These are phyloP conservation scores for Paulownia fortunei DNA, from an alignment of 257 asterid genomes.

Conservation along the genomic window DNA sequence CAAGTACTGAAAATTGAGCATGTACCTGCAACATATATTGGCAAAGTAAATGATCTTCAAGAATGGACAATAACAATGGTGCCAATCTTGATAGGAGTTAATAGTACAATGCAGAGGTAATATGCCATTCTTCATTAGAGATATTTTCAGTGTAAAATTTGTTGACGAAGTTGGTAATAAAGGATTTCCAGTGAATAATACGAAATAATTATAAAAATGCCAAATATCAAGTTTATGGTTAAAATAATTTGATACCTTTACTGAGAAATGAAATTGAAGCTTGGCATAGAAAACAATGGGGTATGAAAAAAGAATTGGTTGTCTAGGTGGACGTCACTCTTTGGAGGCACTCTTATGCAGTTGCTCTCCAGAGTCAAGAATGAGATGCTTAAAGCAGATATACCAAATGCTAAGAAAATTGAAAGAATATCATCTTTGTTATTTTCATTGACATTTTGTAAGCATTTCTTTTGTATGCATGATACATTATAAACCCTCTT, in stretches of 20 bases:
- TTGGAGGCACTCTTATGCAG: neutral
- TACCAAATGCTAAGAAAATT: neutral
- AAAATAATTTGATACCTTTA: neutral
- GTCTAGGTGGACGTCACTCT: neutral
- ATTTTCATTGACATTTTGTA: neutral
- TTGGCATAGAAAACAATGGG: neutral
- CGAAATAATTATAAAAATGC: neutral
- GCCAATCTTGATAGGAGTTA: neutral
- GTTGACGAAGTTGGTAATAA: neutral
- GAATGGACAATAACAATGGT: neutral
- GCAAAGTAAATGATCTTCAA: neutral
- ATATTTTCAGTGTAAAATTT: neutral
- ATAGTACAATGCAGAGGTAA: neutral
- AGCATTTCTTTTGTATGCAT: neutral
- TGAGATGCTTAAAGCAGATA: neutral
- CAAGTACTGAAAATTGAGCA: constrained; percentile 4
- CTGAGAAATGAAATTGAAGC: neutral
- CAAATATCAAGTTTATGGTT: neutral
- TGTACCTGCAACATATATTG: neutral
- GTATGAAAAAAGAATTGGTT: neutral
- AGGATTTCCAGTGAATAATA: neutral
- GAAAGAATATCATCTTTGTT: neutral
- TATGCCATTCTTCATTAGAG: neutral
- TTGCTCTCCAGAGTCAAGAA: neutral
- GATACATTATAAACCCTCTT: neutral